These are phyloP conservation scores for Solanum ahanhuiri DNA, from an alignment of 257 asterid genomes.

Conservation along the genomic window DNA sequence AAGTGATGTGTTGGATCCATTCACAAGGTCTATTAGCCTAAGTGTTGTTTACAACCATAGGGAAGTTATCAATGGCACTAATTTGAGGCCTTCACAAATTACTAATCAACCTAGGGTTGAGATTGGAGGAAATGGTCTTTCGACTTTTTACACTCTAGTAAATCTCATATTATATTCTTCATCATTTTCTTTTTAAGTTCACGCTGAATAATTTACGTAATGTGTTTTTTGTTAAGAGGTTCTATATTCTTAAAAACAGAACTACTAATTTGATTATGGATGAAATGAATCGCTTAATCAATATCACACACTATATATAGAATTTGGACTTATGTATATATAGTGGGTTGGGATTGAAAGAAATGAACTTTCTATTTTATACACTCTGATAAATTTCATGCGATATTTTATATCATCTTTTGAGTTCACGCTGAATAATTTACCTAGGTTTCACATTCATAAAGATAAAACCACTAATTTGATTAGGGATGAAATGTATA, in stretches of 20 bases:
- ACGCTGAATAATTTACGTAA: too few species aligned
- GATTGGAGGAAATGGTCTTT: slow-evolving; percentile 59
- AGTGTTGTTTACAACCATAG: slow-evolving; percentile 26
- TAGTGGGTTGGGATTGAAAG: too few species aligned
- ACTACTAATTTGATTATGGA: background rate
- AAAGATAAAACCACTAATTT: background rate
- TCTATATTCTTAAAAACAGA: background rate
- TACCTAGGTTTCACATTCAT: background rate
- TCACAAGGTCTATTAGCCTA: slow-evolving; percentile 36
- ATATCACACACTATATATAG: background rate
- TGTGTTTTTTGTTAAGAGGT: background rate
- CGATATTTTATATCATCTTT: background rate
- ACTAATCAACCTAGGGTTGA: slow-evolving; percentile 61
- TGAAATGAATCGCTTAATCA: background rate
- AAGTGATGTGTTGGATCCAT: slow-evolving; percentile 63
- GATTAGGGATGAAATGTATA: background rate
- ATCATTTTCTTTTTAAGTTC: background rate
- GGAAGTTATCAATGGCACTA: slow-evolving; percentile 46
- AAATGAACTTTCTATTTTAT: too few species aligned
- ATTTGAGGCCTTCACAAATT: slow-evolving; percentile 54
- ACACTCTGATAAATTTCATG: too few species aligned
- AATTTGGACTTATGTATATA: background rate
- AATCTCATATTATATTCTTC: background rate
- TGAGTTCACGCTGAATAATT: background rate
- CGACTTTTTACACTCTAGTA: slow-evolving; percentile 63